phyloP scores from a whole-genome alignment of 352 stramenopile species.

The Peronosclerospora sorghi region DNA sequence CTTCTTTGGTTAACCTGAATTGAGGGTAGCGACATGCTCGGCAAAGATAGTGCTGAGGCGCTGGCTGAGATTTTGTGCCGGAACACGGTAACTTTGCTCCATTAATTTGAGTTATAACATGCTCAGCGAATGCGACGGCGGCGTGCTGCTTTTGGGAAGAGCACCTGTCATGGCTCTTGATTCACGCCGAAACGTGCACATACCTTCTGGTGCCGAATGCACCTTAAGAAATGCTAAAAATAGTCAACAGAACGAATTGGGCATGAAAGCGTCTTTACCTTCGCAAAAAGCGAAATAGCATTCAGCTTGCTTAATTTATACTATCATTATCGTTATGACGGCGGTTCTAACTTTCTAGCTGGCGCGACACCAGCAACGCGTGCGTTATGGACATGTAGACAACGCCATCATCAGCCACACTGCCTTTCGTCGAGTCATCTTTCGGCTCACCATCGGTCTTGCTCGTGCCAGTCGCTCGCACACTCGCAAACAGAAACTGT shows the following conservation, averaged over 20 bases:
- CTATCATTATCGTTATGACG: neutral
- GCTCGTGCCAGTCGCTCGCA: slow-evolving; percentile 1
- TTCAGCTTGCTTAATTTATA: neutral
- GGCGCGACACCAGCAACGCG: slow-evolving; percentile 32
- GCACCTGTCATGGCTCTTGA: slow-evolving; percentile 54
- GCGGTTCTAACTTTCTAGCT: slow-evolving; percentile 15
- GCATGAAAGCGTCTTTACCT: slow-evolving; percentile 20
- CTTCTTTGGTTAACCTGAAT: slow-evolving; percentile 63
- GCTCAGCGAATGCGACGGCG: slow-evolving; percentile 48
- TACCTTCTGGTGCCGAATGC: slow-evolving; percentile 41
- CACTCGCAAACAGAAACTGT: slow-evolving; percentile 38
- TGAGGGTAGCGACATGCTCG: slow-evolving; percentile 78
- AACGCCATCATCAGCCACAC: slow-evolving; percentile 7
- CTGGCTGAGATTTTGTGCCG: slow-evolving; percentile 63
- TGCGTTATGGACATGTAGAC: slow-evolving; percentile 56
- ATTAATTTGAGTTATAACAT: slow-evolving; percentile 81
- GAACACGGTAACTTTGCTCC: slow-evolving; percentile 38
- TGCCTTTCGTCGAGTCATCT: neutral
- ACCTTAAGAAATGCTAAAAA: slow-evolving; percentile 62
- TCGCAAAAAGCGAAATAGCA: neutral
- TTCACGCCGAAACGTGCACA: slow-evolving; percentile 64
- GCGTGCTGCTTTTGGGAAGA: slow-evolving; percentile 54
- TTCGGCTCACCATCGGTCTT: neutral
- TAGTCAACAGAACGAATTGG: slow-evolving; percentile 62
- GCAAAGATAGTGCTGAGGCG: slow-evolving; percentile 52